A percentile compares a stretch with the other conserved stretches of the same genome.
Conservation (phyloP, 345 rosid species). For the Capsella bursapastoris region DNA sequence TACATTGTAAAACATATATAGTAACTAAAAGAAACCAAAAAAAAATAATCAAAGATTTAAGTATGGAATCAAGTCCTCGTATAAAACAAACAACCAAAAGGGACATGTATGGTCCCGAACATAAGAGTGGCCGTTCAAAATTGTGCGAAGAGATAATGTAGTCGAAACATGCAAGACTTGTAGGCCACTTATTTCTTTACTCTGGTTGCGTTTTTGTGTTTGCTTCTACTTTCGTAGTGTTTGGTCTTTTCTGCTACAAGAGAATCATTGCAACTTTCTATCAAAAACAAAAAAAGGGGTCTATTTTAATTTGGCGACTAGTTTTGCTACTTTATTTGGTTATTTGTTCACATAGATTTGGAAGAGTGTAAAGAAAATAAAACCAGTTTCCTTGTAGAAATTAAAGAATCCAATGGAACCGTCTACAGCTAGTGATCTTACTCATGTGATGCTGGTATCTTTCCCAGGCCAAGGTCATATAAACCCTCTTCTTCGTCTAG, state of each 20-base stretch:
- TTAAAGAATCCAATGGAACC: slow-evolving; percentile 24
- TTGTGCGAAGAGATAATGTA: too few relatives aligned
- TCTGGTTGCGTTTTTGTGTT: too few relatives aligned
- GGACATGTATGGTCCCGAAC: too few relatives aligned
- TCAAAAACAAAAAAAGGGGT: not conserved
- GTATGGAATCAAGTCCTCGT: too few relatives aligned
- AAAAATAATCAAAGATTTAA: too few relatives aligned
- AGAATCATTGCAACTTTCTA: not conserved
- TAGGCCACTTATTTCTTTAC: too few relatives aligned
- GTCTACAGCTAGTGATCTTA: not conserved
- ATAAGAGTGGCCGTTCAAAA: too few relatives aligned
- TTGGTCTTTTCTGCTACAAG: not conserved
- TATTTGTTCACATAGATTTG: not conserved
- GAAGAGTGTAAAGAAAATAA: not conserved
- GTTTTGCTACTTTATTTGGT: not conserved
- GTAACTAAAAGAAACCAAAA: too few relatives aligned
- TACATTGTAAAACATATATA: too few relatives aligned
- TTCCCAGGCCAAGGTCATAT: slow-evolving; percentile 76
- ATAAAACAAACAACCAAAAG: too few relatives aligned
- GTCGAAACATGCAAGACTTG: too few relatives aligned
- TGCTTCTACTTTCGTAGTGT: too few relatives aligned
- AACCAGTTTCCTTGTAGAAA: not conserved
- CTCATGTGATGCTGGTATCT: slow-evolving; percentile 62
- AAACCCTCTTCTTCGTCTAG: slow-evolving; percentile 67
- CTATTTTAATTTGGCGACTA: slow-evolving; percentile 7